Evolutionary conservation across 495 filamentous ascomycete genomes (phyloP), one percentile per base, ranked within the genome.

Genomic region (Arthonia radiata): DNA sequence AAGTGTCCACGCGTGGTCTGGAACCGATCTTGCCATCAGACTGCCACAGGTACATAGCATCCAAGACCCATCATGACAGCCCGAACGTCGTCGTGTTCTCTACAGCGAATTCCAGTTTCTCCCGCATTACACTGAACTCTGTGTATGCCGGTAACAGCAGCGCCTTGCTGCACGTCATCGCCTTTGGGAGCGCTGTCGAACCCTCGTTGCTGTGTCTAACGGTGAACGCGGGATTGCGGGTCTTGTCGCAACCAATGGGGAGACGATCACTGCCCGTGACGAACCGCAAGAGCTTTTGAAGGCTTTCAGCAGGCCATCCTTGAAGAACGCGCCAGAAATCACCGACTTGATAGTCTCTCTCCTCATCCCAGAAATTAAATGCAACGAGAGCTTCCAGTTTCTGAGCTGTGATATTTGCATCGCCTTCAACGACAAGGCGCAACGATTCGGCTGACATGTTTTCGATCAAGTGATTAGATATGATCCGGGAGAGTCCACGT

Each of bases 1-100:
- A n/a, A n/a, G n/a, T n/a, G n/a, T n/a, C n/a, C n/a, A n/a, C n/a
- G n/a, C n/a, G n/a, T n/a, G n/a, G n/a, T n/a, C n/a, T n/a, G n/a
- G n/a, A n/a, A n/a, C n/a, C n/a, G n/a, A n/a, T n/a, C n/a, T n/a
- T n/a, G n/a, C n/a, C n/a, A n/a, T n/a, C n/a, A n/a, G n/a, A n/a
- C n/a, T n/a, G n/a, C n/a, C n/a, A n/a, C n/a, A n/a, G n/a, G n/a
- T n/a, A n/a, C n/a, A n/a, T n/a, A n/a, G n/a, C n/a, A n/a, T n/a
- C n/a, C n/a, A n/a, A n/a, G n/a, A n/a, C n/a, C n/a, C n/a, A n/a
- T n/a, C n/a, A n/a, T n/a, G n/a, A n/a, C n/a, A n/a, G n/a, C 11
- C 86, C 86, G 48, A 97, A 97, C n/a, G 86, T 86, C 41, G 71
- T 65, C n/a, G 70, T 64, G 47, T 92, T 86, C 48, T 82, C 71